Conservation (phyloP, 768 basidiomycete species). For the Naematelia aurantialba region DNA sequence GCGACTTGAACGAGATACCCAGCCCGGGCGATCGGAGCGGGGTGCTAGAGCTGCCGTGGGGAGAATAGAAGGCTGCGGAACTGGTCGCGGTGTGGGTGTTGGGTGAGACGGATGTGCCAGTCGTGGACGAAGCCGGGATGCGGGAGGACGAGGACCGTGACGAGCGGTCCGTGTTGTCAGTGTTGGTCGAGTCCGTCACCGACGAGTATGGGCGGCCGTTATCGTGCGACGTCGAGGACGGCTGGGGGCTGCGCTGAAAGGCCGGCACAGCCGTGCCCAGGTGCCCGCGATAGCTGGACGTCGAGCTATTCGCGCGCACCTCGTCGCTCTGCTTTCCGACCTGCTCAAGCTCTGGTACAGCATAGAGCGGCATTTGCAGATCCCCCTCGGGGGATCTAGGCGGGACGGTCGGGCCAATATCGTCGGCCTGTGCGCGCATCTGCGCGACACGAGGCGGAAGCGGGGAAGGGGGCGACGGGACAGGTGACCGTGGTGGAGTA, state of each 20-base stretch:
- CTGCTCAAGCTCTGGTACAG: slow-evolving; percentile 1
- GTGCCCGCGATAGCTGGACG: slow-evolving; percentile 12
- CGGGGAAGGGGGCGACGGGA: not conserved
- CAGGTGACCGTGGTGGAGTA: not conserved
- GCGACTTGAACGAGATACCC: slow-evolving; percentile 27
- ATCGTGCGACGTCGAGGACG: slow-evolving; percentile 11
- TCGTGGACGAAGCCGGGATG: not conserved
- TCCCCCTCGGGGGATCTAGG: not conserved
- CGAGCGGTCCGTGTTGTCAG: slow-evolving; percentile 27
- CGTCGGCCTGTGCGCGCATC: not conserved
- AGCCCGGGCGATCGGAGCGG: slow-evolving; percentile 31
- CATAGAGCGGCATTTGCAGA: not conserved
- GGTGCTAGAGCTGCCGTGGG: slow-evolving; percentile 12
- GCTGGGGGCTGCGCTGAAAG: slow-evolving; percentile 5
- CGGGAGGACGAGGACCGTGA: slow-evolving; percentile 33
- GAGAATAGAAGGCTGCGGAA: slow-evolving; percentile 1
- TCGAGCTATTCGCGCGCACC: not conserved
- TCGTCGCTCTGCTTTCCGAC: not conserved
- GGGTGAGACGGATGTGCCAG: not conserved
- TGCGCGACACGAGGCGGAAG: not conserved
- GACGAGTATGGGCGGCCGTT: slow-evolving; percentile 19
- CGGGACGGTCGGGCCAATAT: not conserved
- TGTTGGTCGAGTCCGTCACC: slow-evolving; percentile 16
- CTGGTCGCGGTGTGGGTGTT: not conserved
- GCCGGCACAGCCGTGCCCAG: slow-evolving; percentile 9